Conservation (phyloP, 202 grass and related monocot species). For the Cymbopogon flexuosus region DNA sequence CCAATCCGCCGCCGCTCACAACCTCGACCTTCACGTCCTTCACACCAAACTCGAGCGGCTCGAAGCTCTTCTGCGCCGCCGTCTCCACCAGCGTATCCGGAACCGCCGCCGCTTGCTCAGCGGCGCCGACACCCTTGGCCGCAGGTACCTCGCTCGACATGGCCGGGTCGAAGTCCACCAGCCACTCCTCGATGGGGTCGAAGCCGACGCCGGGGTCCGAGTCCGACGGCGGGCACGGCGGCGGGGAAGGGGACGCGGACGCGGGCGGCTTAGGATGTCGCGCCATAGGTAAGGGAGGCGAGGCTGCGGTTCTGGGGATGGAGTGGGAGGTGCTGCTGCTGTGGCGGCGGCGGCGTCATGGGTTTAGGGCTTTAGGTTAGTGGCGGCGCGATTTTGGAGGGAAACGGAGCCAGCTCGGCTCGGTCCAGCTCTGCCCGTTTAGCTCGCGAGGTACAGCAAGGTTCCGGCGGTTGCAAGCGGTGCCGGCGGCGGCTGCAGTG, state of each 20-base stretch:
- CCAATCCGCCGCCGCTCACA: not conserved
- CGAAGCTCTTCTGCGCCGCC: not conserved
- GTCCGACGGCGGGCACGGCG: not conserved
- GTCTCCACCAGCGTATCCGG: not conserved
- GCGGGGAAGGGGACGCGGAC: not conserved
- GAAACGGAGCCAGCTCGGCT: not conserved
- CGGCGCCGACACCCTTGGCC: not conserved
- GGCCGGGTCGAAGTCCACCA: constrained; percentile 47
- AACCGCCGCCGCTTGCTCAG: constrained; percentile 21
- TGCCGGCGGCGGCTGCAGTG: not conserved
- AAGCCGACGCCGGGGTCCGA: constrained; percentile 32
- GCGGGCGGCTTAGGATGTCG: constrained; percentile 42
- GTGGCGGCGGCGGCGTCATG: constrained; percentile 33
- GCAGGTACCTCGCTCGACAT: constrained; percentile 40
- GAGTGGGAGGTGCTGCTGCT: not conserved
- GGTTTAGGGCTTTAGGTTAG: constrained; percentile 35
- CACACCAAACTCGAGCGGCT: constrained; percentile 1
- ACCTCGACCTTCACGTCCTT: constrained; percentile 18
- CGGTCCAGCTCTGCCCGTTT: not conserved
- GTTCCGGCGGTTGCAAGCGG: too few relatives aligned
- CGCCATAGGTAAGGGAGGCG: constrained; percentile 4
- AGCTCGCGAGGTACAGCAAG: not conserved
- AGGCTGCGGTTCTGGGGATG: not conserved
- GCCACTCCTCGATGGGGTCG: constrained; percentile 64
- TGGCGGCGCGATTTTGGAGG: not conserved